Evolutionary conservation across 2,329 filamentous ascomycete species (phyloP), one percentile per base, ranked within the genome.

Genomic region (Cladophialophora immunda): DNA sequence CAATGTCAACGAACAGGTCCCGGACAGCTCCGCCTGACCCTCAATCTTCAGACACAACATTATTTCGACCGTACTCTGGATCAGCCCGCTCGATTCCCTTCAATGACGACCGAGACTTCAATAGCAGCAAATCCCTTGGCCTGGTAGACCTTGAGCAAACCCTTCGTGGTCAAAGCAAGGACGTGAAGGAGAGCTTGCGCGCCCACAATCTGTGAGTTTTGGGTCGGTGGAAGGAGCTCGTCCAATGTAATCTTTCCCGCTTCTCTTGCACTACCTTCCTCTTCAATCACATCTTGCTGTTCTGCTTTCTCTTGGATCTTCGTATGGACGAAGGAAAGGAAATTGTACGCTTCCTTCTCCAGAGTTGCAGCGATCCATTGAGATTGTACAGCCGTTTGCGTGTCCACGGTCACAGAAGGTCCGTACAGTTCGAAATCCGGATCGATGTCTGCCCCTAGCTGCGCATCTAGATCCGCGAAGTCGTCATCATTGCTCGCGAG

Each of bases 111-210:
- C n/a, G 68, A 58, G 53, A 70, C 67, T 55, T 68, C 65, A 47
- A 70, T 70, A 15, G 62, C 56, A 7, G 77, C 78, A 62, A 82
- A 84, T 0, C 74, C 72, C 38, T 79, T 76, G 3, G 77, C 78
- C 78, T 97, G 93, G 68, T 85, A 78, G 4, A 94, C 87, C 19
- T 79, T 76, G 53, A 94, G 79, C 63, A 86, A 77, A 1, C 84
- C 84, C 78, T 89, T 92, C 1, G 88, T 92, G 5, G 87, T 89
- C 52, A 95, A 83, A 11, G 85, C 83, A 15, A 96, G 84, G 1
- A 92, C 83, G 76, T 95, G 91, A 79, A 91, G 87, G 75, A 92
- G 90, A 0, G 89, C 92, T 76, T 93, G 91, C 1, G 91, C 89
- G 8, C 90, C 91, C 13, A 92, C 88, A 32, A 86, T 80, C 38